Evolutionary conservation across 495 filamentous ascomycete genomes (phyloP).

Genomic region (Pseudoneurospora amorphoporcata): DNA sequence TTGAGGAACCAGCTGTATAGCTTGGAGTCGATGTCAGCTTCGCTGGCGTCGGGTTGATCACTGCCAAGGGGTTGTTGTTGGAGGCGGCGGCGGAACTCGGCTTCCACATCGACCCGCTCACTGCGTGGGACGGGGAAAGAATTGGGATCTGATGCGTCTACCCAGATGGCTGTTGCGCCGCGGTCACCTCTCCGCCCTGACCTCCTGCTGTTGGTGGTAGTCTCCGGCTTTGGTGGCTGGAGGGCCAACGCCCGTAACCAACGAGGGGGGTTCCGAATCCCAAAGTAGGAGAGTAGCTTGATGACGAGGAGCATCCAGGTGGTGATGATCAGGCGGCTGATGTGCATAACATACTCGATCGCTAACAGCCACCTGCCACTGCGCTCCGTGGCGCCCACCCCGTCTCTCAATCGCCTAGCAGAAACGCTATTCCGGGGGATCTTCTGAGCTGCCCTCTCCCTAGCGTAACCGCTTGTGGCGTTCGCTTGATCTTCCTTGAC

Average conservation of each 20-base stretch:
- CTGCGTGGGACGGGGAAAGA: conserved; percentile 43
- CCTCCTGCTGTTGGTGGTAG: conserved; percentile 28
- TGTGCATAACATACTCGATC: conserved; percentile 60
- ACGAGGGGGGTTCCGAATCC: conserved; percentile 50
- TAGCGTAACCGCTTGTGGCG: conserved; percentile 52
- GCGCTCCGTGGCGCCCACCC: conserved; percentile 66
- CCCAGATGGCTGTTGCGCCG: conserved; percentile 6
- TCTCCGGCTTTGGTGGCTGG: conserved; percentile 28
- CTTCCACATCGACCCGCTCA: conserved; percentile 66
- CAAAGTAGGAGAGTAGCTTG: conserved; percentile 45
- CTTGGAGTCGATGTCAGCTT: conserved; percentile 57
- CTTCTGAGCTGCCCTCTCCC: conserved; percentile 50
- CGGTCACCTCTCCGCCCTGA: conserved; percentile 19
- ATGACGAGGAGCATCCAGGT: conserved; percentile 47
- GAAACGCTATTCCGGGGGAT: conserved; percentile 36
- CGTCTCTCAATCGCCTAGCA: conserved; percentile 39
- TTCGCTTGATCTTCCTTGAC: conserved; percentile 34
- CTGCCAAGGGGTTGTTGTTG: conserved; percentile 10
- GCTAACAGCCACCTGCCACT: conserved; percentile 64
- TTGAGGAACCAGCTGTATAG: conserved; percentile 72
- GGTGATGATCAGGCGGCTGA: conserved; percentile 53
- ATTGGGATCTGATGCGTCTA: background rate
- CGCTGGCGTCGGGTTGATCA: conserved; percentile 30
- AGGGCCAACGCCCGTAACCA: conserved; percentile 47
- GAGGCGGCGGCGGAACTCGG: conserved; percentile 53